Evolutionary conservation across 2,329 filamentous ascomycete genomes (phyloP).

Genomic region (Leptosphaerulina australis): DNA sequence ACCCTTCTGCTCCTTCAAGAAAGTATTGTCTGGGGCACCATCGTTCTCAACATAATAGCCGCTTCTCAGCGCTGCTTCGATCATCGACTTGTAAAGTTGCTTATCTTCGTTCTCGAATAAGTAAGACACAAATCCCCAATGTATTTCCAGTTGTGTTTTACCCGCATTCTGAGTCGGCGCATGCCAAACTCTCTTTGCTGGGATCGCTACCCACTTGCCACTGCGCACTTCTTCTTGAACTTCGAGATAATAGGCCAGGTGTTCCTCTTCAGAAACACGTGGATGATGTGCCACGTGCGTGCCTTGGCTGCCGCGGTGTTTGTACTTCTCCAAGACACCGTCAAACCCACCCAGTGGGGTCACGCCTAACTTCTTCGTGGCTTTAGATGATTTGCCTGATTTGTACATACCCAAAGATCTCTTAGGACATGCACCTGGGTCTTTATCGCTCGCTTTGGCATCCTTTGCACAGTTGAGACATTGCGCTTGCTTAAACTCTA

Average conservation of each 20-base stretch:
- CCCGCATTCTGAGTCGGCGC: background rate
- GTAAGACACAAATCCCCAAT: background rate
- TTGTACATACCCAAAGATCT: background rate
- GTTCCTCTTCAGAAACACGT: conserved; percentile 5
- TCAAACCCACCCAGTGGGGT: background rate
- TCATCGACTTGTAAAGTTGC: background rate
- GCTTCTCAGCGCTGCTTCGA: too few species aligned
- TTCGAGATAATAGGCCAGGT: background rate
- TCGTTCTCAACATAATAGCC: background rate
- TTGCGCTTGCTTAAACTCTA: background rate
- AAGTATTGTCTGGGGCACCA: background rate
- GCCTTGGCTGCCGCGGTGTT: background rate
- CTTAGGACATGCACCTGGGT: background rate
- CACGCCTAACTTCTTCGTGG: background rate
- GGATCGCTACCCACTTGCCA: background rate
- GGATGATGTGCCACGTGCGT: background rate
- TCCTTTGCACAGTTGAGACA: conserved; percentile 2
- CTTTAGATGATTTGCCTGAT: background rate
- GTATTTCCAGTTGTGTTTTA: background rate
- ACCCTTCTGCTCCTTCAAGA: too few species aligned
- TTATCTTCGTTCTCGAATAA: background rate
- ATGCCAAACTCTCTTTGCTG: background rate
- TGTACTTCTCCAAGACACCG: background rate
- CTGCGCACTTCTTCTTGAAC: background rate
- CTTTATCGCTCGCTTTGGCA: conserved; percentile 4